Base-by-base conservation (phyloP, 2,329 filamentous ascomycete genomes). In the Paecilomyces niveus region DNA sequence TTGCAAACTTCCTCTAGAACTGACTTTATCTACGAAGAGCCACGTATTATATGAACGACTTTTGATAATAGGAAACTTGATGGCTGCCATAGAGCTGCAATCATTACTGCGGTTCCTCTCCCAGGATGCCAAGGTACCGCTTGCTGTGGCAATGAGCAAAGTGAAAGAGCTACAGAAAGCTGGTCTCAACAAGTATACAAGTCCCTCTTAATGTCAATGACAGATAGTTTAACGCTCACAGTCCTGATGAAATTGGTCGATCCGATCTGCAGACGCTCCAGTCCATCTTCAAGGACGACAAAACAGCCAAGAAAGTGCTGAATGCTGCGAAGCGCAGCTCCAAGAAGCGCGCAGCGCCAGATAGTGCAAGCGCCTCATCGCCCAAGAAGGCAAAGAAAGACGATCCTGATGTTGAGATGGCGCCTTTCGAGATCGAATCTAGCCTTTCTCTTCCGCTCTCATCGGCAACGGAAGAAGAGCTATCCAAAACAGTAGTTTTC, bases 401-500 rank as follows among this genome's bases (percentile, higher is more conserved):
- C n/a, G 39, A 54, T 18, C 52, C 55, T 21, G 62, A 45, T 29
- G 58, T 55, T 49, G 57, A 62, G 5, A 39, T 59, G 18, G 65
- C 65, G 31, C 70, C 73, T n/a, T 68, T 64, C 54, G 66, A 73
- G 39, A 62, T 69, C 55, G 75, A 78, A 63, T 62, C 63, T 9
- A 59, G 66, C 2, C 67, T 78, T 10, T 61, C 67, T 39, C 64
- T 78, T 11, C 75, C 74, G 3, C 56, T 61, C 5, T 64, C 68
- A 3, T 62, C 63, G 13, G 64, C 61, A 29, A 57, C 86, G 53
- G 86, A 89, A 64, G 80, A 83, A 1, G 74, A 80, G 7, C 83
- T 96, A 3, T 76, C 78, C 13, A 72, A 75, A 1, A 83, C 83
- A 0, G 76, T 78, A 0, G 65, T 96, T 1, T 77, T 86, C 61